These are phyloP conservation scores for Bidens hawaiensis DNA, from an alignment of 140 eudicot genomes.

Conservation along the genomic window DNA sequence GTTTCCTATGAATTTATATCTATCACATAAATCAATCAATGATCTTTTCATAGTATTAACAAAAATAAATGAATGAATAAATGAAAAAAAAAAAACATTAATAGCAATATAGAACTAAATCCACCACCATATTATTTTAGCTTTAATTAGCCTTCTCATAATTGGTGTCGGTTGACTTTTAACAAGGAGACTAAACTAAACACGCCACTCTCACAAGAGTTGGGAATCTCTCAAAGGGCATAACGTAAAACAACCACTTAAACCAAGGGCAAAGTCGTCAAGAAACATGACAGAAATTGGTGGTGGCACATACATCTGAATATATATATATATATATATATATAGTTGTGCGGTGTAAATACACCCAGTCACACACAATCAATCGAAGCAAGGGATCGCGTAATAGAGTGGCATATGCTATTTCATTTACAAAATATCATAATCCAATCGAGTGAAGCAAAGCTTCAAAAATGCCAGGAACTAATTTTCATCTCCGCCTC, in stretches of 20 bases:
- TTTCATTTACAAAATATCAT: too few relatives aligned
- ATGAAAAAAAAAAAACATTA: neutral
- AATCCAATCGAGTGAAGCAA: too few relatives aligned
- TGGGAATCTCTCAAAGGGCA: slow-evolving; percentile 19
- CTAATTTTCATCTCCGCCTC: too few relatives aligned
- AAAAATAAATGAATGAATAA: too few relatives aligned
- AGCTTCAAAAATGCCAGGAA: too few relatives aligned
- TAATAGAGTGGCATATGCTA: slow-evolving; percentile 38
- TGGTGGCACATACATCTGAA: slow-evolving; percentile 28
- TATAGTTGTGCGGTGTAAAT: slow-evolving; percentile 19
- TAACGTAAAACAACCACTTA: neutral
- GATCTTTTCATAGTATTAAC: too few relatives aligned
- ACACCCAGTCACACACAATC: slow-evolving; percentile 22
- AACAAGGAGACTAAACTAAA: too few relatives aligned
- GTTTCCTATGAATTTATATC: too few relatives aligned
- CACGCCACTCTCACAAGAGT: slow-evolving; percentile 31
- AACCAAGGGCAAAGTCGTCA: slow-evolving; percentile 22
- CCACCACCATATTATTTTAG: slow-evolving; percentile 19
- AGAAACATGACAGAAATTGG: neutral
- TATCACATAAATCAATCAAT: too few relatives aligned
- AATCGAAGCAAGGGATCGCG: slow-evolving; percentile 39
- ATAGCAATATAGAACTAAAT: slow-evolving; percentile 22
- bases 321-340: slow-evolving; percentile 1
- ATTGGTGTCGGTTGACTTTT: slow-evolving; percentile 44
- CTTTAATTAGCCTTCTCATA: slow-evolving; percentile 22